A percentile compares a stretch with the other conserved stretches of the same genome.
Evolutionary conservation across 305 asterid species (phyloP).

Genomic region (Solanum chacoense): DNA sequence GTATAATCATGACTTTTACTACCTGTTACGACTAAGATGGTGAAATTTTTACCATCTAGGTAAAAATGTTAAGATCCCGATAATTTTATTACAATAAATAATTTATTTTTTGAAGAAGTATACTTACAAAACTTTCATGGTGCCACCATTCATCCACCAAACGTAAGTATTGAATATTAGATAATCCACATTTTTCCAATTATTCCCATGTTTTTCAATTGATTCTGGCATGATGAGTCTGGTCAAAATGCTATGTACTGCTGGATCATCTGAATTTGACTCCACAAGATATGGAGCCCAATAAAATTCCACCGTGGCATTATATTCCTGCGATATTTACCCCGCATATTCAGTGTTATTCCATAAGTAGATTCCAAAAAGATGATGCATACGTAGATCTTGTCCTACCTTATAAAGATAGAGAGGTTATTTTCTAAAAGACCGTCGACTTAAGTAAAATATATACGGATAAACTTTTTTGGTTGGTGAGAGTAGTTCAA

Average conservation of each 20-base stretch:
- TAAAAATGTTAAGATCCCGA: neutral
- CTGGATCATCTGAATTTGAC: constrained; percentile 50
- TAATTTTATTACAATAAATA: no score
- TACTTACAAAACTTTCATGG: constrained; percentile 46
- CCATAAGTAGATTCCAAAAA: neutral
- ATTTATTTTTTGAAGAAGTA: neutral
- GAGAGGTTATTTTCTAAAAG: neutral
- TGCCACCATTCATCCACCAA: constrained; percentile 55
- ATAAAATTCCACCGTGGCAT: constrained; percentile 51
- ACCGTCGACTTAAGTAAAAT: no score
- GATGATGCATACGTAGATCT: rapidly evolving
- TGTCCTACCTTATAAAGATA: neutral
- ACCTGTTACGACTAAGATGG: neutral
- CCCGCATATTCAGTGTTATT: neutral
- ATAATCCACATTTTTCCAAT: constrained; percentile 58
- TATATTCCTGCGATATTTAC: constrained; percentile 32
- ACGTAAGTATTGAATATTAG: constrained; percentile 50
- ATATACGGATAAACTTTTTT: no score
- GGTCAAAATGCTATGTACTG: constrained; percentile 12
- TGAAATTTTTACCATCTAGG: neutral
- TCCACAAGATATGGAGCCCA: constrained; percentile 84
- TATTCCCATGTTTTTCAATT: constrained; percentile 55
- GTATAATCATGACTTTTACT: neutral
- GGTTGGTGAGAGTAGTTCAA: neutral
- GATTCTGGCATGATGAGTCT: constrained; percentile 25